Base-by-base conservation (phyloP, 2,329 filamentous ascomycete genomes). In the Ophiostoma montium region DNA sequence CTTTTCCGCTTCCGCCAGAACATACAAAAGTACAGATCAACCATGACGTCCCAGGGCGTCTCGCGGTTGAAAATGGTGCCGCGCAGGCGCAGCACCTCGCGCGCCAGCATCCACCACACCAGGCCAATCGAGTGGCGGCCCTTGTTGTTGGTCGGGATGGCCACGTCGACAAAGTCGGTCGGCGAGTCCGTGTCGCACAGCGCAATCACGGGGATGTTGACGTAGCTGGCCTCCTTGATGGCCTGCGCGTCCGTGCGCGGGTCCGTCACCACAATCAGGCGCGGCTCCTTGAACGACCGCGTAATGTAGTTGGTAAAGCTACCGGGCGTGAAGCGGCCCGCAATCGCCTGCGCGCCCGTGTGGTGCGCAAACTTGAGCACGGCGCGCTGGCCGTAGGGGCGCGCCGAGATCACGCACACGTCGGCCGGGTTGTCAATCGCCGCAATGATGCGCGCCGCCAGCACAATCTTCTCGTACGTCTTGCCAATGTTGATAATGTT, bases 271-370 rank as follows among this genome's bases (percentile, higher is more conserved):
- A 98, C 82, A 74, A 98, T 96, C 67, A 98, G 80, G 72, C 94
- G 94, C 68, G 92, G 92, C 80, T 98, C 92, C 84, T 95, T 95
- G 88, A 98, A 98, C 59, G 92, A 96, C 67, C 92, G 90, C 72
- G 94, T 98, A 84, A 98, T 98, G 85, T 98, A 98, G 83, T 98
- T 98, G 80, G 92, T 98, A 84, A 98, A 98, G 74, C 90, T 95
- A 86, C 92, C 92, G 70, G 92, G 92, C 68, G 92, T 98, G 85
- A 98, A 98, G 70, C 92, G 92, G 76, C 92, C 92, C 65, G 92
- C 94, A 67, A 98, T 98, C 71, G 92, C 86, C 65, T 88, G 86
- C 65, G 94, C 89, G 69, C 92, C 92, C 60, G 92, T 98, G 84
- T 98, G 92, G 58, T 88, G 77, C 65, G 92, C 92, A 77, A 98